Percentiles rank a stretch among this genome's conserved stretches.
Conservation (phyloP, 73 alveolate species). For the Diophrys sp. region DNA sequence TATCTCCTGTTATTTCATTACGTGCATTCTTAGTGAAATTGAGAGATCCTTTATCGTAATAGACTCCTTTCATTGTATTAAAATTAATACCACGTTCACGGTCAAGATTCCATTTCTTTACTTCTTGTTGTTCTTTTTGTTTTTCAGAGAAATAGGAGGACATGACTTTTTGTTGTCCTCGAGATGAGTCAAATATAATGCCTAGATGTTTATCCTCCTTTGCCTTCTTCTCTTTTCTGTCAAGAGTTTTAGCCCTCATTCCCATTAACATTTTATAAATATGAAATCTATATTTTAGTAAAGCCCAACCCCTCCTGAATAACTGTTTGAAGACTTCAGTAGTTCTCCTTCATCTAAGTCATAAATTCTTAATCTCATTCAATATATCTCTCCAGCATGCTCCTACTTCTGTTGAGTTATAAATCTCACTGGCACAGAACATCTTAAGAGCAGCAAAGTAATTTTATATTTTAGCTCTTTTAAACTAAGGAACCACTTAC, state of each 20-base stretch:
- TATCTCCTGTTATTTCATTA: not conserved
- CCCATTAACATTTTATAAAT: not conserved
- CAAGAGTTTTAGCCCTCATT: not conserved
- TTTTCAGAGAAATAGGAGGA: not conserved
- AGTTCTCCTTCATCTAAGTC: not conserved
- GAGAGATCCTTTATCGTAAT: not conserved
- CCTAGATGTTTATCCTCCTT: not conserved
- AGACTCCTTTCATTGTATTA: not conserved
- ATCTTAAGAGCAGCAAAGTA: conserved; percentile 22
- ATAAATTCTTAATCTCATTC: not conserved
- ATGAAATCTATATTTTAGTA: not conserved
- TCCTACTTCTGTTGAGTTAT: conserved; percentile 7
- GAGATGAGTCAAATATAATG: not conserved
- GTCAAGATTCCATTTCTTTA: not conserved
- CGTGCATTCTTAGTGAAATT: not conserved
- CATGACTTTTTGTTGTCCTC: not conserved
- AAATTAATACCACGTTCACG: not conserved
- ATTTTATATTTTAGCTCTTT: conserved; percentile 19
- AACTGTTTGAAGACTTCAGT: too few relatives aligned
- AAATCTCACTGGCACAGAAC: conserved; percentile 25
- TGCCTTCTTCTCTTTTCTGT: not conserved
- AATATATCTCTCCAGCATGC: conserved; percentile 11
- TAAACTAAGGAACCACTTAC: conserved; percentile 52
- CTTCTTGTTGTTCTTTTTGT: not conserved
- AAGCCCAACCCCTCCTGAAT: not conserved